phyloP scores from a whole-genome alignment of 2,329 filamentous ascomycete genomes.

The Alternaria brassicae region DNA sequence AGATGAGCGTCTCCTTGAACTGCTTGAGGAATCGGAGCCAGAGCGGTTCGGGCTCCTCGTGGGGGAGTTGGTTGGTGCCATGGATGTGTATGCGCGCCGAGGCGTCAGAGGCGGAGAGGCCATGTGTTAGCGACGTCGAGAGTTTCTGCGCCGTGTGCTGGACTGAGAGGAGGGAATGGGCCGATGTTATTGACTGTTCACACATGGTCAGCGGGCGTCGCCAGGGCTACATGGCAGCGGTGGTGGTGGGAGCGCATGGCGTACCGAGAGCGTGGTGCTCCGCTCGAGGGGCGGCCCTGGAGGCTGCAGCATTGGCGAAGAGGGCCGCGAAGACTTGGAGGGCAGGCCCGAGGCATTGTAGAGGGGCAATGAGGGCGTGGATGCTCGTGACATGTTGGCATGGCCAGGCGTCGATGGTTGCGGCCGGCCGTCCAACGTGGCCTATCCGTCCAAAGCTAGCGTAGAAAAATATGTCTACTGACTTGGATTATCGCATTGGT shows the following conservation, averaged over 20 bases:
- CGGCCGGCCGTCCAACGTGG: constrained; percentile 44
- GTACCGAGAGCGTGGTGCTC: constrained; percentile 43
- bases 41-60: constrained; percentile 89
- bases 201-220: constrained; percentile 26
- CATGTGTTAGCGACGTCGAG: constrained; percentile 81
- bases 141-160: constrained; percentile 79
- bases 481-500: constrained; percentile 35
- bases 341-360: constrained; percentile 56
- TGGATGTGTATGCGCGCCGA: constrained; percentile 78
- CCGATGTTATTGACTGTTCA: constrained; percentile 53
- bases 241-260: constrained; percentile 10
- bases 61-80: constrained; percentile 92
- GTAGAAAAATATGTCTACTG: constrained; percentile 3
- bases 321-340: constrained; percentile 37
- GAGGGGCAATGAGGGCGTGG: constrained; percentile 65
- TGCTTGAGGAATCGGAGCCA: constrained; percentile 97
- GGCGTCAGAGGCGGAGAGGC: constrained; percentile 82
- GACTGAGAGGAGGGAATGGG: constrained; percentile 72
- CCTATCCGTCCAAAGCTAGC: constrained; percentile 26
- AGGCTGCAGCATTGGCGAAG: constrained; percentile 42
- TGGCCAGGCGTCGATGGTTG: constrained; percentile 48
- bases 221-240: background rate
- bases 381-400: constrained; percentile 69
- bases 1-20: constrained; percentile 93
- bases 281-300: constrained; percentile 35